Percentiles rank a stretch among this genome's conserved stretches.
phyloP scores from a whole-genome alignment of 176 grass and related monocot species.

The Ensete glaucum region DNA sequence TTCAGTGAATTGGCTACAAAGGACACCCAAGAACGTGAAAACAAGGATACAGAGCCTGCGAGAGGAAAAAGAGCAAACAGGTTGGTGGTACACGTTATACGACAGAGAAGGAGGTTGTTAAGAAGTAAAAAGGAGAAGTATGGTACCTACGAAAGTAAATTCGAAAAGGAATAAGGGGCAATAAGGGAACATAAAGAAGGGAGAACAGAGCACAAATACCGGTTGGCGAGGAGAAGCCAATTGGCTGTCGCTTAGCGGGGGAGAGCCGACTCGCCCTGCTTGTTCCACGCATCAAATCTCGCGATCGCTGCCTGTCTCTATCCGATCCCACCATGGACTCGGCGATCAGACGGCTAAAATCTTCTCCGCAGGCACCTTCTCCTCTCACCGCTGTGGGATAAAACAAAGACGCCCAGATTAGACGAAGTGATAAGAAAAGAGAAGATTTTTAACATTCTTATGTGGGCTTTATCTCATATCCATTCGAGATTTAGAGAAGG shows the following conservation, averaged over 20 bases:
- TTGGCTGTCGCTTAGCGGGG: constrained; percentile 3
- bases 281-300: constrained; percentile 18
- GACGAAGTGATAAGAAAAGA: neutral
- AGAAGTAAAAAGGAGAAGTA: neutral
- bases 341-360: neutral
- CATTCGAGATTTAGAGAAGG: neutral
- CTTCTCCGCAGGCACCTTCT: neutral
- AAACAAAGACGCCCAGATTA: neutral
- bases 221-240: neutral
- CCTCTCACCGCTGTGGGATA: neutral
- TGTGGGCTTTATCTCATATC: neutral
- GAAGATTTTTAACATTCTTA: neutral
- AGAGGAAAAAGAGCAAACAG: constrained; percentile 6
- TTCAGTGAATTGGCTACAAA: neutral
- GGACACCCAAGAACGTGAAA: neutral
- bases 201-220: neutral
- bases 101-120: neutral
- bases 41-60: neutral
- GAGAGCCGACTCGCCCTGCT: constrained; percentile 7
- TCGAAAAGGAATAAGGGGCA: constrained; percentile 7
- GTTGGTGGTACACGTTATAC: neutral
- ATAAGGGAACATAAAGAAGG: neutral
- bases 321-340: constrained; percentile 5
- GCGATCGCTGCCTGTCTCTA: constrained; percentile 17
- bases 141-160: constrained; percentile 3